Base-by-base conservation (phyloP, 106 monocot genomes). In the Dendrobium huoshanense region DNA sequence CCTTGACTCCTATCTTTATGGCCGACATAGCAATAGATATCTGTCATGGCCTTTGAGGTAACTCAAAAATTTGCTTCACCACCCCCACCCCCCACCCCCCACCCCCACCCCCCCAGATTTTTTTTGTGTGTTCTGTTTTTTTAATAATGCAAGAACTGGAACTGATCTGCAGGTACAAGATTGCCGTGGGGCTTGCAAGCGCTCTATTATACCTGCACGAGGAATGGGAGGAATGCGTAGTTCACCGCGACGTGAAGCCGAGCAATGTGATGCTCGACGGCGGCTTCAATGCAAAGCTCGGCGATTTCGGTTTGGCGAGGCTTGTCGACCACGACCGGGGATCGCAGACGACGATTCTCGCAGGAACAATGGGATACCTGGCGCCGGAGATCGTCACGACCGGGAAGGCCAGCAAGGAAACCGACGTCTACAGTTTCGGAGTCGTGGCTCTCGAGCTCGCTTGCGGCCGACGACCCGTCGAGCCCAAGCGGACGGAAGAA, bases 141-240 rank as follows among this genome's bases (percentile, higher is more conserved):
- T 22, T n/a, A 22, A 33, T 78, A 72, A 10, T 11, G 51, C 11
- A 51, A 51, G 51, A 51, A 51, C 51, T 51, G 51, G 51, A 51
- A 51, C 13, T 51, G 51, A 51, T 51, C 51, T 11, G 27, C 76
- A 80, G 91, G 70, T 83, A 79, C 73, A 85, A 85, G 47, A 79
- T 89, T 18, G 85, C 76, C 1, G 58, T 83, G 6, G 87, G 87
- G 15, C 67, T 91, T 25, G 91, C 87, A 0, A 83, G 83, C 16
- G 87, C 89, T 2, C 55, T 91, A 55, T 83, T 91, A 54, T 91
- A 91, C 73, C 87, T 91, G 2, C 91, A 91, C 33, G 89, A 91
- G 77, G 89, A 87, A 56, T 87, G 87, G 81, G 83, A 83, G 77
- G 83, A 81, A 13, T 89, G 87, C 73, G 84, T 89, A 18, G 83